phyloP scores from a whole-genome alignment of 805 yeast genomes.

The Myxozyma kluyveri region DNA sequence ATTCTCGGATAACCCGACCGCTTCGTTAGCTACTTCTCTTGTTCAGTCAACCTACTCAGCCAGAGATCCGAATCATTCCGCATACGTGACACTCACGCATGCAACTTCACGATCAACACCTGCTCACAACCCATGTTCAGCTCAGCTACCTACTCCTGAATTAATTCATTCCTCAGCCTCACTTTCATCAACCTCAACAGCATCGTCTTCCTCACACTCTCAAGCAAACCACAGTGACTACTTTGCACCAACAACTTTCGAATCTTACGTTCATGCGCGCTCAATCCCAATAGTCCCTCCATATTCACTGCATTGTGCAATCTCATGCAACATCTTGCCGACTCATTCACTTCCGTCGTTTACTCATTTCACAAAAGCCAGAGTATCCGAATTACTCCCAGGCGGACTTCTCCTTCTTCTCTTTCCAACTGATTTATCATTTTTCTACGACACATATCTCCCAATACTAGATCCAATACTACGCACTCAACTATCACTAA shows the following conservation, averaged over 20 bases:
- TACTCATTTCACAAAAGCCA: slow-evolving; percentile 16
- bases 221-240: background rate
- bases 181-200: slow-evolving; percentile 10
- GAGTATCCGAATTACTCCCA: slow-evolving; percentile 29
- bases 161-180: slow-evolving; percentile 1
- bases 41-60: background rate
- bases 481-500: slow-evolving; percentile 33
- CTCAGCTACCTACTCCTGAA: slow-evolving; percentile 2
- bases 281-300: slow-evolving; percentile 18
- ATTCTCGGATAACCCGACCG: slow-evolving; percentile 1
- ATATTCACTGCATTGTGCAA: slow-evolving; percentile 26
- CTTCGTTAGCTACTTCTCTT: background rate
- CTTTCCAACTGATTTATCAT: slow-evolving; percentile 30
- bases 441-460: slow-evolving; percentile 27
- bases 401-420: slow-evolving; percentile 31
- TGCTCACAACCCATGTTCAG: background rate
- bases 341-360: slow-evolving; percentile 31
- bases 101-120: slow-evolving; percentile 1
- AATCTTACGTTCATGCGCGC: slow-evolving; percentile 6
- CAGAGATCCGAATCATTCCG: slow-evolving; percentile 2
- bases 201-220: slow-evolving; percentile 6
- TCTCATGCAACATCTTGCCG: slow-evolving; percentile 31
- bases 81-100: slow-evolving; percentile 9
- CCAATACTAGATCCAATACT: slow-evolving; percentile 32
- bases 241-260: slow-evolving; percentile 18